phyloP scores from a whole-genome alignment of 106 monocot genomes.

The Phalaenopsis equestris region DNA sequence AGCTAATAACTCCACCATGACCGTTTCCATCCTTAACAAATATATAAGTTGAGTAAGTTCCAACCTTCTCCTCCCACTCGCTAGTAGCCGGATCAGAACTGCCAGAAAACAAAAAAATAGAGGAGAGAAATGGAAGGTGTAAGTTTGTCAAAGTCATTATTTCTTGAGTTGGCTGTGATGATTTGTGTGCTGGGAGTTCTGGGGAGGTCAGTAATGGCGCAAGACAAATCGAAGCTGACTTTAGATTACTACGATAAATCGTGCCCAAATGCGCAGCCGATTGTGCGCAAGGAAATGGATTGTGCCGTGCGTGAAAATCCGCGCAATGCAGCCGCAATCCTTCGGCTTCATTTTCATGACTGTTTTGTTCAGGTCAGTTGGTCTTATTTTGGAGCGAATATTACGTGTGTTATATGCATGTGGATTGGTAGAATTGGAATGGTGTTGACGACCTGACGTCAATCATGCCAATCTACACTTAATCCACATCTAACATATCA shows the following conservation, averaged over 20 bases:
- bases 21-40: background rate
- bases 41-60: background rate
- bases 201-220: conserved; percentile 13
- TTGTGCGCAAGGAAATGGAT: conserved; percentile 68
- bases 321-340: conserved; percentile 55
- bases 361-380: conserved; percentile 72
- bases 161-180: background rate
- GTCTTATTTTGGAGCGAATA: background rate
- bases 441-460: too few relatives aligned
- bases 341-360: conserved; percentile 83
- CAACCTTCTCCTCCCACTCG: background rate
- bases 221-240: conserved; percentile 52
- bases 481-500: too few relatives aligned
- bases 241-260: conserved; percentile 50
- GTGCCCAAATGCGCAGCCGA: conserved; percentile 42
- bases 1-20: background rate
- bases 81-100: background rate
- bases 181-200: background rate
- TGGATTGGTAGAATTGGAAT: too few relatives aligned
- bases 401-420: too few relatives aligned
- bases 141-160: background rate
- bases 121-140: background rate
- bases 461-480: too few relatives aligned
- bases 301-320: conserved; percentile 44
- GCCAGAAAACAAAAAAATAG: background rate